Evolutionary conservation across 169 alveolate species (phyloP).

Genomic region (Cryptosporidium parvum): DNA sequence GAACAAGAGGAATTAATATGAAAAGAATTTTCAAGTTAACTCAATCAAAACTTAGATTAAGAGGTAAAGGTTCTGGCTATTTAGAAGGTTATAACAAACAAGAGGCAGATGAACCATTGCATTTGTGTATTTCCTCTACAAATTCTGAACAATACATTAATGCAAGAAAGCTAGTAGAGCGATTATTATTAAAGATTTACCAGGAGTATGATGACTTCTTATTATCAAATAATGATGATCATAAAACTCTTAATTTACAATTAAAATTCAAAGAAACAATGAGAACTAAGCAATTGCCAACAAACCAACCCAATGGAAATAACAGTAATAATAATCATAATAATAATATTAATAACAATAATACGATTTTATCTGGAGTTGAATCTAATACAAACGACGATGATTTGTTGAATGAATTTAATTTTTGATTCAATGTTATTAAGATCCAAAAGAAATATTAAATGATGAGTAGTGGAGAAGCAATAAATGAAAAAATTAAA

Average conservation of each 20-base stretch:
- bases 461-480: background rate
- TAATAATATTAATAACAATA: background rate
- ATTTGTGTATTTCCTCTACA: constrained; percentile 92
- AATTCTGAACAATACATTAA: constrained; percentile 87
- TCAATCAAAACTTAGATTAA: constrained; percentile 89
- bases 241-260: constrained; percentile 50
- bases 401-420: background rate
- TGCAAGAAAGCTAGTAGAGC: constrained; percentile 90
- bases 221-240: constrained; percentile 55
- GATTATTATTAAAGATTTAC: constrained; percentile 86
- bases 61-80: constrained; percentile 96
- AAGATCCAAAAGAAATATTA: background rate
- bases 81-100: constrained; percentile 92
- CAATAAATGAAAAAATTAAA: too few relatives aligned
- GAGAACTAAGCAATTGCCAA: constrained; percentile 59
- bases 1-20: constrained; percentile 93
- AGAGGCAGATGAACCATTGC: constrained; percentile 93
- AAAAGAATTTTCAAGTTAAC: constrained; percentile 90
- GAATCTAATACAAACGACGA: background rate
- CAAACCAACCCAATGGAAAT: background rate
- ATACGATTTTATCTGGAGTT: background rate
- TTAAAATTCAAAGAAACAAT: constrained; percentile 61
- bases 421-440: background rate
- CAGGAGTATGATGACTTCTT: constrained; percentile 89
- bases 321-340: too few relatives aligned